Evolutionary conservation across 192 early-diverging fungal genomes (phyloP).

Genomic region (Backusella sp.): DNA sequence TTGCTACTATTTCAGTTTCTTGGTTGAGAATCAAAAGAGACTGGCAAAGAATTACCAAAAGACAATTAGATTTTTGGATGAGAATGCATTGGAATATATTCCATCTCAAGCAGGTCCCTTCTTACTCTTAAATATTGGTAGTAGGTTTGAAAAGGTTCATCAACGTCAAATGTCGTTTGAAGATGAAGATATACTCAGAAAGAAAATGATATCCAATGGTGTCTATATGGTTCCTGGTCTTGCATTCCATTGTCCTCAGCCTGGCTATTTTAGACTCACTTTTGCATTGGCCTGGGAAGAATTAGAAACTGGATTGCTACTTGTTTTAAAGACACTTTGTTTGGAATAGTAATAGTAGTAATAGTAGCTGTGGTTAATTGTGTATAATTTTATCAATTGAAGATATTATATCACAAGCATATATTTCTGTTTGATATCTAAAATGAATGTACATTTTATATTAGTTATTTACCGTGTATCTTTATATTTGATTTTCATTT

Average conservation of each 20-base stretch:
- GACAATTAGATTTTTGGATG: conserved; percentile 39
- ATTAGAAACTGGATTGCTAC: conserved; percentile 43
- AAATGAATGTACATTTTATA: neutral
- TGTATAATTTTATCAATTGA: neutral
- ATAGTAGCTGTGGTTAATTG: neutral
- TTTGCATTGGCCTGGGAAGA: conserved; percentile 51
- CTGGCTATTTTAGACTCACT: conserved; percentile 67
- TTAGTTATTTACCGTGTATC: too few species aligned
- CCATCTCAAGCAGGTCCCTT: conserved; percentile 72
- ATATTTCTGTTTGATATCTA: neutral
- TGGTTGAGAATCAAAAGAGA: conserved; percentile 54
- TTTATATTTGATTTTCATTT: too few species aligned
- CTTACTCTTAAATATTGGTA: conserved; percentile 62
- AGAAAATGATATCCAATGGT: conserved; percentile 44
- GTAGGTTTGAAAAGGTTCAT: conserved; percentile 12
- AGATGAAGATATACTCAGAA: conserved; percentile 52
- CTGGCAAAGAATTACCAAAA: conserved; percentile 53
- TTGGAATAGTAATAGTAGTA: neutral
- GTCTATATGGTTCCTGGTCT: conserved; percentile 70
- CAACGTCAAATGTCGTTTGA: conserved; percentile 24
- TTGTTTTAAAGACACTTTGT: conserved; percentile 1
- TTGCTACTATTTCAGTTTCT: conserved; percentile 33
- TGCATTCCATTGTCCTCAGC: conserved; percentile 58
- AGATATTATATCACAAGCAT: neutral
- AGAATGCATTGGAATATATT: conserved; percentile 50